Evolutionary conservation across 208 protist species (phyloP).

Genomic region (Balamuthia mandrillaris): DNA sequence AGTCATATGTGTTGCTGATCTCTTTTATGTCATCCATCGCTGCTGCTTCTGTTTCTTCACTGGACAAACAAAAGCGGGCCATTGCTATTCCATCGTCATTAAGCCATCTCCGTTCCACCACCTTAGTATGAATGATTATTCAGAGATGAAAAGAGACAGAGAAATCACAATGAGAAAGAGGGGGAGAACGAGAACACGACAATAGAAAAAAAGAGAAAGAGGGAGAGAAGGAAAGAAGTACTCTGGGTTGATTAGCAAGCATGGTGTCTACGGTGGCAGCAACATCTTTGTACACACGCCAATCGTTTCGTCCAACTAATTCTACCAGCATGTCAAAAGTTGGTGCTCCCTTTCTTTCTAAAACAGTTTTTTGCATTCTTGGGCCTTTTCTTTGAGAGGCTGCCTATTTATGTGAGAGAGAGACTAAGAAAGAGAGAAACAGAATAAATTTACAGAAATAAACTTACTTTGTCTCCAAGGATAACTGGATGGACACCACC

Average conservation of each 20-base stretch:
- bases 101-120: neutral
- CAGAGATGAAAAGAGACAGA: no score
- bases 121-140: no score
- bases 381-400: neutral
- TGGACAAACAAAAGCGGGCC: no score
- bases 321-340: conserved; percentile 31
- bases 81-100: neutral
- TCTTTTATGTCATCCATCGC: no score
- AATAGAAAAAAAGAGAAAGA: no score
- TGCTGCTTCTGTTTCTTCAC: no score
- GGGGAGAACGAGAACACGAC: no score
- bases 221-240: no score
- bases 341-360: neutral
- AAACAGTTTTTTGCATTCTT: neutral
- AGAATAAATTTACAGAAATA: neutral
- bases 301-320: neutral
- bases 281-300: conserved; percentile 7
- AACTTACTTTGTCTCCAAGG: neutral
- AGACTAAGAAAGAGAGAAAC: neutral
- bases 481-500: conserved; percentile 17
- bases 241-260: neutral
- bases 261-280: conserved; percentile 3
- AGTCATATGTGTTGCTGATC: no score
- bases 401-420: neutral
- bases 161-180: no score